Conservation (phyloP, 2,329 filamentous ascomycete species). For the Aurifilum marmelostoma region DNA sequence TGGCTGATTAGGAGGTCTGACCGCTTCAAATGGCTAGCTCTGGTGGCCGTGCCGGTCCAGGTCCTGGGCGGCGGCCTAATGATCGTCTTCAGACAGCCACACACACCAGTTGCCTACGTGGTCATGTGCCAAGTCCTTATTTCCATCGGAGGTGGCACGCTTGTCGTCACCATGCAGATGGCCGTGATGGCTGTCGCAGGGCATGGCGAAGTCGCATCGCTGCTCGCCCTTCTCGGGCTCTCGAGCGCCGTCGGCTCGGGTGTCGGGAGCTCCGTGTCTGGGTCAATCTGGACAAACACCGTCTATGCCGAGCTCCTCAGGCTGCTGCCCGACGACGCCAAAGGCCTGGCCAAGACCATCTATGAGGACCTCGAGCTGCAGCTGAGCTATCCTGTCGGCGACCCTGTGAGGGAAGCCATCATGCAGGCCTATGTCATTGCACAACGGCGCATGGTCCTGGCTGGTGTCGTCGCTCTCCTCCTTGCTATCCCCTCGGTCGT, state of each 20-base stretch:
- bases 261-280: too few species aligned
- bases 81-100: conserved; percentile 56
- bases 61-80: conserved; percentile 55
- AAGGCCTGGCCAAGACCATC: conserved; percentile 42
- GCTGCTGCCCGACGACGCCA: conserved; percentile 16
- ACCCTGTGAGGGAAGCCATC: conserved; percentile 49
- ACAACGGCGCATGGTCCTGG: conserved; percentile 45
- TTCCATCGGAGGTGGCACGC: too few species aligned
- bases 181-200: too few species aligned
- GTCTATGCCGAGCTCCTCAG: conserved; percentile 13
- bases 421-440: conserved; percentile 55
- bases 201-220: too few species aligned
- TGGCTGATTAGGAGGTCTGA: too few species aligned
- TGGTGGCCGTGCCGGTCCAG: conserved; percentile 57
- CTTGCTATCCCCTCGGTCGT: conserved; percentile 30
- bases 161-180: too few species aligned
- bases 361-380: conserved; percentile 55
- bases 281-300: conserved; percentile 43
- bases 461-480: conserved; percentile 42
- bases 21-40: too few species aligned
- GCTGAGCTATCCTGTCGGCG: conserved; percentile 44
- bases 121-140: too few species aligned
- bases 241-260: too few species aligned
- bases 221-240: too few species aligned
- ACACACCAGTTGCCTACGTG: conserved; percentile 51